phyloP scores from a whole-genome alignment of 202 grass and related monocot genomes.

The Dendrocalamus latiflorus region DNA sequence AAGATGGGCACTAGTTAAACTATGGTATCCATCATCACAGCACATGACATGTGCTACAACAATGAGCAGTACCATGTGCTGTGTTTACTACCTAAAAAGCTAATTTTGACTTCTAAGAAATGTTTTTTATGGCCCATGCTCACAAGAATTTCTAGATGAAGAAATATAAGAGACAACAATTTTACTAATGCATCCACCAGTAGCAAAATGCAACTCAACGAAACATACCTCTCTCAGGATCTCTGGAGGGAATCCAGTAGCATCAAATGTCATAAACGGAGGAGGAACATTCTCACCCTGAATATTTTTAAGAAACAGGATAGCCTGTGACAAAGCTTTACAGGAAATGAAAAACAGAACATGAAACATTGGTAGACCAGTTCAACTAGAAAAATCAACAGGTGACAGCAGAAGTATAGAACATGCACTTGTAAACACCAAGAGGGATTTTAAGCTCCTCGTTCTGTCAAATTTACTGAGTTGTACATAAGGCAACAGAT shows the following conservation, averaged over 20 bases:
- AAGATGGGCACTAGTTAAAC: slow-evolving; percentile 41
- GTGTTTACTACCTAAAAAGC: slow-evolving; percentile 23
- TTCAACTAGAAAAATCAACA: slow-evolving; percentile 15
- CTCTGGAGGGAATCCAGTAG: slow-evolving; percentile 84
- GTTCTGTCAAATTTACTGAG: neutral
- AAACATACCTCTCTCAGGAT: slow-evolving; percentile 86
- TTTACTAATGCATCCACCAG: neutral
- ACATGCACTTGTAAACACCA: slow-evolving; percentile 13
- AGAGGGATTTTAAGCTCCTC: neutral
- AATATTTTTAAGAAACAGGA: slow-evolving; percentile 34
- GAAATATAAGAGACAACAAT: slow-evolving; percentile 1
- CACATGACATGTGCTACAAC: slow-evolving; percentile 41
- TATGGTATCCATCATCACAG: slow-evolving; percentile 37
- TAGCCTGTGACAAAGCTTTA: slow-evolving; percentile 17
- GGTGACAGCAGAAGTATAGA: slow-evolving; percentile 10
- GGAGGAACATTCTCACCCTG: slow-evolving; percentile 90
- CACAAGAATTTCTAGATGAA: slow-evolving; percentile 9
- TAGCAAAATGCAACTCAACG: neutral
- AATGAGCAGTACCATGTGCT: slow-evolving; percentile 34
- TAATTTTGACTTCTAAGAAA: slow-evolving; percentile 14
- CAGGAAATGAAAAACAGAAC: slow-evolving; percentile 9
- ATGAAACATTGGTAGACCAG: neutral
- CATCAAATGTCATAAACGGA: slow-evolving; percentile 97
- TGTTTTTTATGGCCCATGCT: neutral
- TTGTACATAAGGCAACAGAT: neutral